These are phyloP conservation scores for Hymenoscyphus scutula DNA, from an alignment of 2,329 filamentous ascomycete genomes.

Conservation along the genomic window DNA sequence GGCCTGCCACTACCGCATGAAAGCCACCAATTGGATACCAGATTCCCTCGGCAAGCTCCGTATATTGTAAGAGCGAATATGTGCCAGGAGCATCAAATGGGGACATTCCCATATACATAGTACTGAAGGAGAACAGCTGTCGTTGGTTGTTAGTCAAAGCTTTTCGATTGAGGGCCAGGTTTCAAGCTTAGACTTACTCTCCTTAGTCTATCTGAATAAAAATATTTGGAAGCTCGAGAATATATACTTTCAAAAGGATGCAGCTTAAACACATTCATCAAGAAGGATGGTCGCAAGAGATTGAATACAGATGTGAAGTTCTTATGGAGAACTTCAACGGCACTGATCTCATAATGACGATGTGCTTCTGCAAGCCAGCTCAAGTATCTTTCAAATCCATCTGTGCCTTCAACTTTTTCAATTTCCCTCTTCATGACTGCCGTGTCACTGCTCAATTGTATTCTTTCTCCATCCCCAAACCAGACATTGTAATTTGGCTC, in stretches of 20 bases:
- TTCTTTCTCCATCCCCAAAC: slow-evolving; percentile 65
- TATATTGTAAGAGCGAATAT: slow-evolving; percentile 72
- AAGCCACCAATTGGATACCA: slow-evolving; percentile 74
- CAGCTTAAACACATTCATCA: slow-evolving; percentile 56
- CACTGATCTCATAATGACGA: slow-evolving; percentile 66
- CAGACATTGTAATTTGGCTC: slow-evolving; percentile 74
- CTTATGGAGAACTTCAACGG: slow-evolving; percentile 61
- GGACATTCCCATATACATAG: slow-evolving; percentile 82
- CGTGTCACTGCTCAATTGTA: slow-evolving; percentile 65
- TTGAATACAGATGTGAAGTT: slow-evolving; percentile 63
- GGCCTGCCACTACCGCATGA: slow-evolving; percentile 60
- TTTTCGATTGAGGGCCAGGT: background rate
- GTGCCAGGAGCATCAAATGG: slow-evolving; percentile 74
- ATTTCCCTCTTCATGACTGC: slow-evolving; percentile 69
- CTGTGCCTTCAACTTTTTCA: slow-evolving; percentile 69
- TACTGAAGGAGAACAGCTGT: slow-evolving; percentile 68
- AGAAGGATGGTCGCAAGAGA: slow-evolving; percentile 57
- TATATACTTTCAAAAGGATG: slow-evolving; percentile 74
- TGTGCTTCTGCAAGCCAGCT: slow-evolving; percentile 65
- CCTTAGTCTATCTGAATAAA: slow-evolving; percentile 65
- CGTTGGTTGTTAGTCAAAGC: background rate
- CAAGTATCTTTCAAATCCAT: slow-evolving; percentile 68
- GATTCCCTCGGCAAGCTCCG: slow-evolving; percentile 72
- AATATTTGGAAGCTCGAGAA: slow-evolving; percentile 62
- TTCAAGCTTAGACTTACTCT: slow-evolving; percentile 39